Evolutionary conservation across 2,329 filamentous ascomycete genomes (phyloP), one percentile per base, ranked within the genome.

Genomic region (Colletotrichum sp.): DNA sequence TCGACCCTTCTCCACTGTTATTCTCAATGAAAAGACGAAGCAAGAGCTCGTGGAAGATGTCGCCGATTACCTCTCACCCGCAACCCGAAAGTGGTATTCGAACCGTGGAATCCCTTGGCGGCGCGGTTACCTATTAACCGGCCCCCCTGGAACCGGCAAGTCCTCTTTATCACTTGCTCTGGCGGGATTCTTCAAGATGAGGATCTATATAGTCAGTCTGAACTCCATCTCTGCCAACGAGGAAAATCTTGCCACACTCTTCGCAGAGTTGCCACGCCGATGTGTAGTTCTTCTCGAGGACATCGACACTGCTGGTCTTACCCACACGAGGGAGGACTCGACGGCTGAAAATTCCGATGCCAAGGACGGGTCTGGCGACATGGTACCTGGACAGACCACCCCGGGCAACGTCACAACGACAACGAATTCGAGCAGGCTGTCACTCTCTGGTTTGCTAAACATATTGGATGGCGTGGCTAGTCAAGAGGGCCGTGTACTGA

Each of bases 31-130:
- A 72, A 84, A 88, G 79, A 87, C 89, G 64, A 94, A 94, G 86
- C 82, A 88, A 76, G 87, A 89, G 4, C 86, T 94, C 15, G 86
- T 94, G 64, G 87, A 88, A 57, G 92, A 94, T 79, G 89, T 93
- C 36, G 87, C 86, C 30, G 91, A 93, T 79, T 94, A 94, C 80
- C 88, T 94, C 44, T 87, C 91, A 77, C 92, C 92, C 0, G 84
- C 87, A 15, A 93, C 92, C 1, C 88, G 90, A 61, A 88, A 92
- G n/a, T 98, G 95, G 95, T 98, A 98, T 82, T 89, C 93, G 0
- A 94, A 95, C 79, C 90, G 95, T 8, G 95, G 95, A 1, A 96
- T 98, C 34, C 95, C 96, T 0, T 98, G 98, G 82, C 91, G 95
- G 16, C 90, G 95, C 6, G 96, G 95, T 0, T 98, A 97, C 80